Percentiles rank a stretch among this genome's conserved stretches.
These are phyloP conservation scores for Rhodotorula paludigena DNA, from an alignment of 768 basidiomycete species.

Conservation along the genomic window DNA sequence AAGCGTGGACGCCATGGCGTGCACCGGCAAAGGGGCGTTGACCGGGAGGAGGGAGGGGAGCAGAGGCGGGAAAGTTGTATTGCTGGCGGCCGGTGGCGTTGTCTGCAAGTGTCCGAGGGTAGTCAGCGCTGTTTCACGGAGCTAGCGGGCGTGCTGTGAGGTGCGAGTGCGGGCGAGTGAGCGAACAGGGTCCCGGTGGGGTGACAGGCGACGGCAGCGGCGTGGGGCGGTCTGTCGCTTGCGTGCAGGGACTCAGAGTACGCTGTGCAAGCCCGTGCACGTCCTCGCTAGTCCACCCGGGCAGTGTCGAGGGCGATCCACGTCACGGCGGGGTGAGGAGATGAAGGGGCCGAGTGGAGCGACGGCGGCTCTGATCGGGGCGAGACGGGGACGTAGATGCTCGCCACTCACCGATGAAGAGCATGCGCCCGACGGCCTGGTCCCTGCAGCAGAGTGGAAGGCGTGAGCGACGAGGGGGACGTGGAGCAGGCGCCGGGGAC, in stretches of 20 bases:
- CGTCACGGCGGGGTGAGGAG: too few species aligned
- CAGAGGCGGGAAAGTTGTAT: constrained; percentile 48
- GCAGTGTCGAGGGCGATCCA: too few species aligned
- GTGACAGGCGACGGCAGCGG: too few species aligned
- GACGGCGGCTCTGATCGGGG: too few species aligned
- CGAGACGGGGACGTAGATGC: fast-evolving
- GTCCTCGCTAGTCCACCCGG: too few species aligned
- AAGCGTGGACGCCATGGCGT: constrained; percentile 33
- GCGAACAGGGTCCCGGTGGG: too few species aligned
- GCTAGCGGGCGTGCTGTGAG: too few species aligned
- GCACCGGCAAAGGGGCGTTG: constrained; percentile 31
- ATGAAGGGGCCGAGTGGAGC: too few species aligned
- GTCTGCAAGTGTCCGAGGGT: constrained; percentile 54
- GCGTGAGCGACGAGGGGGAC: constrained; percentile 18
- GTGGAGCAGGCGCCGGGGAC: neutral
- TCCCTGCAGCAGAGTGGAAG: constrained; percentile 58
- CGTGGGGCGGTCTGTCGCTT: too few species aligned
- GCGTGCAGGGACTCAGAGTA: too few species aligned
- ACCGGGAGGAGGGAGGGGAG: constrained; percentile 40
- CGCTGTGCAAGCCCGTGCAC: too few species aligned
- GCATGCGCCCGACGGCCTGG: constrained; percentile 67
- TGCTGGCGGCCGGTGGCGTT: constrained; percentile 56
- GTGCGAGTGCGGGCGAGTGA: neutral
- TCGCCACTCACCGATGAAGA: constrained; percentile 74
- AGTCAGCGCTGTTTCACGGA: too few species aligned